Percentiles rank a stretch among this genome's conserved stretches.
These are phyloP conservation scores for Astrephomene gubernaculifera DNA, from an alignment of 139 green algal species.

Conservation along the genomic window DNA sequence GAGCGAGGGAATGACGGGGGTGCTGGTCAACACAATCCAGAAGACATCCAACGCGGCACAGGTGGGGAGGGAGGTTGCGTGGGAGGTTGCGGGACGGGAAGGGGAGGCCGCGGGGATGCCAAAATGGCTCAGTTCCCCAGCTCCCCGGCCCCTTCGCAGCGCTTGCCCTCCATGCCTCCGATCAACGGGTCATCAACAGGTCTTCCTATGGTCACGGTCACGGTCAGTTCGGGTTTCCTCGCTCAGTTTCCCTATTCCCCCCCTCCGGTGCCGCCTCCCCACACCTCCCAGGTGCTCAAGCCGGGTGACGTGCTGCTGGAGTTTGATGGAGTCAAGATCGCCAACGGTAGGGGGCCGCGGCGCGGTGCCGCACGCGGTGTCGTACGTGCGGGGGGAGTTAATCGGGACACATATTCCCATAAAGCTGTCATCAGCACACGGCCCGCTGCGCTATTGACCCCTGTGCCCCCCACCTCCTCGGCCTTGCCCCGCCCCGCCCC, in stretches of 20 bases:
- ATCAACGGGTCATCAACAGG: too few relatives aligned
- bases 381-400: not conserved
- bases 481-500: not conserved
- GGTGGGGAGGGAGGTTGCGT: slow-evolving; percentile 1
- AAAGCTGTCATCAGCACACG: too few relatives aligned
- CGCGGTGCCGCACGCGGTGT: not conserved
- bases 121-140: not conserved
- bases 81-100: not conserved
- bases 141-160: too few relatives aligned
- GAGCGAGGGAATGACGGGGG: slow-evolving; percentile 59
- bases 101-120: too few relatives aligned
- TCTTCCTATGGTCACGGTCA: too few relatives aligned
- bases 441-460: too few relatives aligned
- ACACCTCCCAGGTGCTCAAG: slow-evolving; percentile 53
- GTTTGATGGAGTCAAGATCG: slow-evolving; percentile 76
- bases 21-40: slow-evolving; percentile 80
- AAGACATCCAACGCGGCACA: slow-evolving; percentile 54
- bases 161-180: too few relatives aligned
- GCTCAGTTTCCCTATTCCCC: too few relatives aligned
- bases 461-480: not conserved
- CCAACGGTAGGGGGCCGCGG: slow-evolving; percentile 41
- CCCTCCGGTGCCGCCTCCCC: not conserved
- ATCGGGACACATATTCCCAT: not conserved
- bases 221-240: too few relatives aligned
- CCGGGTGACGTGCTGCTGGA: slow-evolving; percentile 78